Evolutionary conservation across 306 rosid species (phyloP), one percentile per base, ranked within the genome.

Genomic region (Cicer cuneatum): DNA sequence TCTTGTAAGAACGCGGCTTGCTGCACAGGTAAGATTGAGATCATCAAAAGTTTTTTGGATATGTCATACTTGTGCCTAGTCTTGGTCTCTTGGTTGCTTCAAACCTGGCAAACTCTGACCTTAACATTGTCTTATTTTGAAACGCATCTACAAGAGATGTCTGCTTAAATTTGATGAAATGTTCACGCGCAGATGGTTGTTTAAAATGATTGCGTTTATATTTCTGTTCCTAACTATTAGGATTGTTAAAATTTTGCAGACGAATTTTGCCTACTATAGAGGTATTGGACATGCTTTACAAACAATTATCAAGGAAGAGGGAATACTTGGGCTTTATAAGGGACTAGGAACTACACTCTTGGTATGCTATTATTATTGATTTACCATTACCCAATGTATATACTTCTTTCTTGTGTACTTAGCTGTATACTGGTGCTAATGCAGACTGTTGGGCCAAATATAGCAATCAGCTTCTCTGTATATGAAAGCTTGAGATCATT

Each of bases 1-100:
- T 81, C 99, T 94, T 72, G 97, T 94, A 39, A 94, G 99, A 84
- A 94, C 99, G 7, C 91, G 99, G 72, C 95, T 94, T 63, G 99
- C 99, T 70, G 96, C 95, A 51, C 99, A 94, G 96, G 99, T 94
- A 69, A 78, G 67, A 70, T 52, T 10, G 57, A 42, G 42, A 10
- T 41, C 12, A 1, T 66, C 39, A 42, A 6, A 19, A 42, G 7
- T 59, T 61, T 47, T 33, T 48, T 15, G 11, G 62, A 75, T 63
- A 6, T 8, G 38, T 18, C 45, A 69, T 16, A 29, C 35, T 29
- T 3, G 2, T 63, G 35, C 43, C 5, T 53, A 21, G 29, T 69
- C 80, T 35, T 59, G 35, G 58, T 59, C 33, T 29, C 35, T 59
- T 59, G 5, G 42, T 12, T 7, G 35, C 4, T 12, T 59, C 18